Conservation (phyloP, 1,284 basidiomycete genomes). For the Cryptococcus wingfieldii region DNA sequence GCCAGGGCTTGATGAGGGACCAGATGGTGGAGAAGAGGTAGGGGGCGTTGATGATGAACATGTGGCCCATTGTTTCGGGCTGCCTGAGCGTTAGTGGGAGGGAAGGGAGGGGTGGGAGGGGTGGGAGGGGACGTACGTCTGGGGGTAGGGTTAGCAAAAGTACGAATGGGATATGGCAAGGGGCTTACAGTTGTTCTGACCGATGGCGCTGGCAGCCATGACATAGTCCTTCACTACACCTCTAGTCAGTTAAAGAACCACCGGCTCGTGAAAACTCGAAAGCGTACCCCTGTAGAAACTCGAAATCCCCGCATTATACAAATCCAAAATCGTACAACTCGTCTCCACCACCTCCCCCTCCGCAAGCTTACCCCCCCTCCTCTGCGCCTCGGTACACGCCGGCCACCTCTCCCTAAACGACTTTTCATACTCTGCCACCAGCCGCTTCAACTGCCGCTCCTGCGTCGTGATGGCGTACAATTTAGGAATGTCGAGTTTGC, state of each 20-base stretch:
- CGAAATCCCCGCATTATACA: slow-evolving; percentile 72
- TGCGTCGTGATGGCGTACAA: slow-evolving; percentile 76
- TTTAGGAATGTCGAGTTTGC: slow-evolving; percentile 79
- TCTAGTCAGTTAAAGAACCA: background rate
- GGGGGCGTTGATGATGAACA: slow-evolving; percentile 90
- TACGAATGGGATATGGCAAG: background rate
- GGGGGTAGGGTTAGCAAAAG: background rate
- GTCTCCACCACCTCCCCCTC: slow-evolving; percentile 88
- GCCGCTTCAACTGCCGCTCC: slow-evolving; percentile 82
- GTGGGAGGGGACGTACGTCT: slow-evolving; percentile 9
- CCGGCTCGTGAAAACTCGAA: background rate
- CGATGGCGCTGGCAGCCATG: slow-evolving; percentile 69
- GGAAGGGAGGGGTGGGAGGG: background rate
- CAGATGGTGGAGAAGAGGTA: slow-evolving; percentile 89
- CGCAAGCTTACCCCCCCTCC: slow-evolving; percentile 15
- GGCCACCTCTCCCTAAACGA: slow-evolving; percentile 76
- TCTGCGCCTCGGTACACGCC: slow-evolving; percentile 58
- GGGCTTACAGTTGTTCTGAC: slow-evolving; percentile 70
- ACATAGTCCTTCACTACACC: slow-evolving; percentile 81
- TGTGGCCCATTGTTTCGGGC: slow-evolving; percentile 92
- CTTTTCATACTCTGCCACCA: slow-evolving; percentile 92
- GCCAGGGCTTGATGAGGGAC: slow-evolving; percentile 85
- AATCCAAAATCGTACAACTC: slow-evolving; percentile 96
- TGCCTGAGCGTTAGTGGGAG: slow-evolving; percentile 36
- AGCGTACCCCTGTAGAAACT: slow-evolving; percentile 70